phyloP scores from a whole-genome alignment of 768 basidiomycete species.

The Sistotremastrum suecicum region DNA sequence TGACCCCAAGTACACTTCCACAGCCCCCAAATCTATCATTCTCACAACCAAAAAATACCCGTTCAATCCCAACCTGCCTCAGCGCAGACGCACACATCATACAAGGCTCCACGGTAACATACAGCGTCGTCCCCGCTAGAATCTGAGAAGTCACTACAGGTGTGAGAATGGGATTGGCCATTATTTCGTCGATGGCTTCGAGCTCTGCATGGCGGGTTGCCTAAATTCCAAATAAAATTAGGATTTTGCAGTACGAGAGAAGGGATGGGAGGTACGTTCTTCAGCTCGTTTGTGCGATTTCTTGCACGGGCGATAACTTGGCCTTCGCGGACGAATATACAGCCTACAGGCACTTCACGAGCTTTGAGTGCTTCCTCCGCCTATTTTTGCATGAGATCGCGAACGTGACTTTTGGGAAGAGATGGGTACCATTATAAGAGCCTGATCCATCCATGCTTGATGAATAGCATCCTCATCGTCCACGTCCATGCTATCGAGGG shows the following conservation, averaged over 20 bases:
- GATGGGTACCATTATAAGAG: too few relatives aligned
- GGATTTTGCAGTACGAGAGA: neutral
- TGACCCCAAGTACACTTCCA: conserved; percentile 86
- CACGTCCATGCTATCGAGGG: too few relatives aligned
- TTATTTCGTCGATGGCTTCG: conserved; percentile 85
- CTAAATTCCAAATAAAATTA: conserved; percentile 26
- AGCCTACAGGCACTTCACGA: conserved; percentile 92
- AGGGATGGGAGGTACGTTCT: conserved; percentile 47
- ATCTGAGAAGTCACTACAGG: conserved; percentile 40
- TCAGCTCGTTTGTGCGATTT: conserved; percentile 88
- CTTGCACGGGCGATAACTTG: conserved; percentile 70
- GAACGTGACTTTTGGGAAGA: too few relatives aligned
- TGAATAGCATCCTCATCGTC: too few relatives aligned
- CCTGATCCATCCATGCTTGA: too few relatives aligned
- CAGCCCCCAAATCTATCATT: conserved; percentile 97
- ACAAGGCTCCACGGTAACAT: conserved; percentile 98
- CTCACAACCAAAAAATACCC: conserved; percentile 85
- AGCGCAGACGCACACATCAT: conserved; percentile 98
- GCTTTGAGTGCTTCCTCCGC: conserved; percentile 76
- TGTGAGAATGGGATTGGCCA: conserved; percentile 47
- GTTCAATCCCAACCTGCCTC: conserved; percentile 80
- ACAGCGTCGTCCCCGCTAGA: conserved; percentile 68
- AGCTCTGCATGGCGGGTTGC: conserved; percentile 96
- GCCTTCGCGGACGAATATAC: conserved; percentile 79
- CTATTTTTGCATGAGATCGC: conserved; percentile 21